Conservation (phyloP, 2,329 filamentous ascomycete species). For the Achaetomium macrosporum region DNA sequence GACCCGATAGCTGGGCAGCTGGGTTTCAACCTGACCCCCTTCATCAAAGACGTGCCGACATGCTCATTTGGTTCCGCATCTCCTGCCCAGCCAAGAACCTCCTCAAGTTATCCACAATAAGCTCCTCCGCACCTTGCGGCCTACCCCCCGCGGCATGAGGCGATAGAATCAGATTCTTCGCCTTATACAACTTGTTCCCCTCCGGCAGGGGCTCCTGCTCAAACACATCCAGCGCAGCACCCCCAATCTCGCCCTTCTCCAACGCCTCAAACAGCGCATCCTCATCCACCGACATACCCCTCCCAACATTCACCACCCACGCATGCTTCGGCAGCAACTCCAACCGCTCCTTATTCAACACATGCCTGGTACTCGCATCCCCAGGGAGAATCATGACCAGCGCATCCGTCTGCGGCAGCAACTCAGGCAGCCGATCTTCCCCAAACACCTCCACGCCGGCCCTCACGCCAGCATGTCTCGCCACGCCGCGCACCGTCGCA, state of each 20-base stretch:
- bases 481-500: slow-evolving; percentile 53
- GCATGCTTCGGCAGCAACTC: slow-evolving; percentile 50
- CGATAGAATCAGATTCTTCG: slow-evolving; percentile 47
- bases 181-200: slow-evolving; percentile 43
- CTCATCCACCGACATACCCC: slow-evolving; percentile 33
- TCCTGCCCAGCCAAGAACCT: slow-evolving; percentile 53
- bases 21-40: background rate
- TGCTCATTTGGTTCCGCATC: slow-evolving; percentile 44
- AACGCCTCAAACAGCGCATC: slow-evolving; percentile 30
- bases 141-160: slow-evolving; percentile 56
- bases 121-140: slow-evolving; percentile 52
- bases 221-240: slow-evolving; percentile 36
- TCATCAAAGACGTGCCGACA: background rate
- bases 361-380: slow-evolving; percentile 49
- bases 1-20: too few relatives aligned
- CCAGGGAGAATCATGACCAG: slow-evolving; percentile 64
- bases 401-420: slow-evolving; percentile 54
- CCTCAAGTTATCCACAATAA: slow-evolving; percentile 57
- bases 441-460: slow-evolving; percentile 51
- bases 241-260: slow-evolving; percentile 27
- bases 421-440: slow-evolving; percentile 47
- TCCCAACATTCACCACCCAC: slow-evolving; percentile 48
- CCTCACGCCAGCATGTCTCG: slow-evolving; percentile 50
- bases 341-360: slow-evolving; percentile 48
- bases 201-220: slow-evolving; percentile 39